A percentile compares a stretch with the other conserved stretches of the same genome.
These are phyloP conservation scores for Blastocystis hominis DNA, from an alignment of 352 stramenopile genomes.

Conservation along the genomic window DNA sequence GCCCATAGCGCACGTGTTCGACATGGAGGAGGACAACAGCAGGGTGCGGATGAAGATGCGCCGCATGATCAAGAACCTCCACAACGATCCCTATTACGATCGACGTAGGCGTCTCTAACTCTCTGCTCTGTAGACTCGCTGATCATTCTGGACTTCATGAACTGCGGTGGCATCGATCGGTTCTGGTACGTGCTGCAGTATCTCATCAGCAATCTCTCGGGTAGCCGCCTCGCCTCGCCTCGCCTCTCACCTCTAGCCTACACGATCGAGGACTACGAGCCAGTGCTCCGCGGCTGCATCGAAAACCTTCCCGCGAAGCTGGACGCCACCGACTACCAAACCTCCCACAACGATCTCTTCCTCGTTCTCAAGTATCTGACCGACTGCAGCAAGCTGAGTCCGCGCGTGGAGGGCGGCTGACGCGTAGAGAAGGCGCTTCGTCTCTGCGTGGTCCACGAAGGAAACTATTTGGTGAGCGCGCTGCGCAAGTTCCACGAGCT, in stretches of 20 bases:
- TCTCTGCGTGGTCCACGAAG: not conserved
- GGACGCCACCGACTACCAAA: not conserved
- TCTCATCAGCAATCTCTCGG: slow-evolving; percentile 12
- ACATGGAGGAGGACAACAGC: not conserved
- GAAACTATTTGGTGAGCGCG: not conserved
- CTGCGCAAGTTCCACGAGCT: not conserved
- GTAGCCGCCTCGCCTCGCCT: not conserved
- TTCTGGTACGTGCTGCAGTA: slow-evolving; percentile 45
- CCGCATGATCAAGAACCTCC: slow-evolving; percentile 31
- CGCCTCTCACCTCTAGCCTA: not conserved
- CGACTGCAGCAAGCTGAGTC: slow-evolving; percentile 27
- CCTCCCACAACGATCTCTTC: not conserved
- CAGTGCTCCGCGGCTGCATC: not conserved
- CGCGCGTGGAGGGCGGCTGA: not conserved
- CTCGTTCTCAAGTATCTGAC: slow-evolving; percentile 23
- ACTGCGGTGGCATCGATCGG: not conserved
- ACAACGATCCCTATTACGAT: slow-evolving; percentile 8
- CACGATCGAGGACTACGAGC: slow-evolving; percentile 27
- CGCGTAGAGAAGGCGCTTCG: not conserved
- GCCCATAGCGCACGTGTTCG: not conserved
- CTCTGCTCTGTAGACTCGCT: not conserved
- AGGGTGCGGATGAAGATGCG: slow-evolving; percentile 6
- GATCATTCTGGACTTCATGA: slow-evolving; percentile 44
- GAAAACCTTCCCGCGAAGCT: not conserved
- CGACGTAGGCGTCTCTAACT: not conserved